Base-by-base conservation (phyloP, 2,329 filamentous ascomycete species). In the Gnomoniopsis smithogilvyi region DNA sequence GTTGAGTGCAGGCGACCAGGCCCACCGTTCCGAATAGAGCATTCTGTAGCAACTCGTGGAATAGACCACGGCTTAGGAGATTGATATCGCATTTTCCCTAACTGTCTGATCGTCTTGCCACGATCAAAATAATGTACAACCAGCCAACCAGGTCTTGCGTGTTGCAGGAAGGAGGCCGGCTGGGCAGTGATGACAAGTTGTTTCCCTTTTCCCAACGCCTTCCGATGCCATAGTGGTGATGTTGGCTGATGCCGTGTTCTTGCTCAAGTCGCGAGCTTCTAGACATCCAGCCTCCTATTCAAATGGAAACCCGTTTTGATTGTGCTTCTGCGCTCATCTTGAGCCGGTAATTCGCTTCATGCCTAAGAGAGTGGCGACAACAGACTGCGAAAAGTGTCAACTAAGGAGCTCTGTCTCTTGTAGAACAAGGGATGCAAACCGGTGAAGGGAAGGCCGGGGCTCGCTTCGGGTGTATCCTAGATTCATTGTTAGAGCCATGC, bases 401-500 rank as follows among this genome's bases (percentile, higher is more conserved):
- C 36, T 11, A 45, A 10, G 10, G 3, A 22, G 46, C n/a, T 10
- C 14, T 24, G 26, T 15, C 6, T 26, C 21, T 10, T 19, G 19
- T n/a, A 50, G 30, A 24, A 19, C 21, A 38, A 3, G 47, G 41
- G 45, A 3, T 12, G 3, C 60, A 36, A 57, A 62, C 60, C 60
- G 57, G 54, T 62, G 60, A 50, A 62, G 57, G 11, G 91, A 88
- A 57, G 95, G 95, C 73, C 90, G 87, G 45, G 95, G 95, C 74
- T 94, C 90, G 81, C 93, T 98, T 74, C 91, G 89, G 57, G 94
- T 96, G 80, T 96, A 98, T 68, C 94, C 91, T 95, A 69, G 63
- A 54, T 46, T 56, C 53, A 50, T 51, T 30, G 56, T 64, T 56
- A 62, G 64, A 61, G 60, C 21, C 48, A 59, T 47, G 60, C 19